Evolutionary conservation across 306 rosid species (phyloP).

Genomic region (Senna tora): DNA sequence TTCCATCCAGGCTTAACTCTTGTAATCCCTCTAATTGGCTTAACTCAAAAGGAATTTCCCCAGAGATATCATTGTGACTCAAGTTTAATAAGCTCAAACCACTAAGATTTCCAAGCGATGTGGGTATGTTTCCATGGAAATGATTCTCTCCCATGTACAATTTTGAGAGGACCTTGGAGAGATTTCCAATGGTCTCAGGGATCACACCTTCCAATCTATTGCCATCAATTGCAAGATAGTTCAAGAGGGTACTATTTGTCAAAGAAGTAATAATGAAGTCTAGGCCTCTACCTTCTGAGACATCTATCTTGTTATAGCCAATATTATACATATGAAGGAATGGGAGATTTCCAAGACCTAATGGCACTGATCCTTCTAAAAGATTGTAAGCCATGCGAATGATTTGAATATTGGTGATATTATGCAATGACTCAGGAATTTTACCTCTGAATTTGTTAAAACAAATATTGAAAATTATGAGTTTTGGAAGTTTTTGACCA

Average conservation of each 20-base stretch:
- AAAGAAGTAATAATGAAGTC: conserved; percentile 55
- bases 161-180: conserved; percentile 51
- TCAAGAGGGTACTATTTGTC: conserved; percentile 60
- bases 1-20: conserved; percentile 48
- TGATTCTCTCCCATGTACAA: conserved; percentile 71
- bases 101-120: conserved; percentile 56
- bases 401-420: conserved; percentile 56
- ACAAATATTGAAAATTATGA: conserved; percentile 58
- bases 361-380: conserved; percentile 67
- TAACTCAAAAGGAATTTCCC: conserved; percentile 66
- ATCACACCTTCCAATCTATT: conserved; percentile 54
- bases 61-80: conserved; percentile 57
- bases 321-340: conserved; percentile 52
- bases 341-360: conserved; percentile 62
- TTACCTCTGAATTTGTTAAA: neutral
- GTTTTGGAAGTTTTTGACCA: conserved; percentile 60
- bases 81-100: conserved; percentile 62
- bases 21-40: conserved; percentile 58
- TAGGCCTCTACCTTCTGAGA: conserved; percentile 47
- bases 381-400: conserved; percentile 56
- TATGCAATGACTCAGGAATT: conserved; percentile 75
- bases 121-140: conserved; percentile 62
- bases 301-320: conserved; percentile 57
- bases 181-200: conserved; percentile 70
- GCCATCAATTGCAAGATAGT: conserved; percentile 31